Evolutionary conservation across 2,329 filamentous ascomycete species (phyloP), one percentile per base, ranked within the genome.

Genomic region (Paraphoma sp.): DNA sequence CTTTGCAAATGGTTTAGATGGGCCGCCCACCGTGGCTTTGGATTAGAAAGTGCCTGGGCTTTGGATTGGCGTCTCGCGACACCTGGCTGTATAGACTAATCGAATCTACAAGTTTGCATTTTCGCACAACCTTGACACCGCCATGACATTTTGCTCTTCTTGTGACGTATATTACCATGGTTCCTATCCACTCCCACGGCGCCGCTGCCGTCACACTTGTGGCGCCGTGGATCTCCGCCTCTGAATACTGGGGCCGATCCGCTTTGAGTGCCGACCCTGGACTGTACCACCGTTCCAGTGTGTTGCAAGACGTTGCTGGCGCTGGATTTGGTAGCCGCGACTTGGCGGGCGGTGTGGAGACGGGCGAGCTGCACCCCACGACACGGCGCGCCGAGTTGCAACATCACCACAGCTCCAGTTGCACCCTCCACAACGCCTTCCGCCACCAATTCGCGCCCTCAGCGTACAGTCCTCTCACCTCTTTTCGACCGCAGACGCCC

Each of bases 81-180:
- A 71, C 64, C 62, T 64, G 67, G 65, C 61, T 59, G 58, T 64
- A 72, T 74, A 75, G 70, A 73, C 68, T 76, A 76, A 75, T 76
- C 60, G 53, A 71, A 70, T 71, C 59, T 63, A 69, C 64, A 67
- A 67, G 56, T 68, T 66, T 62, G 54, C 43, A 54, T 54, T 49
- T 29, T 36, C 48, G 45, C 45, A 28, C n/a, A 18, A 36, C 50
- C 33, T 49, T 59, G 47, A 44, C 62, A 41, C n/a, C n/a, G n/a
- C n/a, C n/a, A n/a, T n/a, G n/a, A n/a, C n/a, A n/a, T n/a, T 54
- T 41, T 10, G 16, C 38, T 54, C 44, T 45, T 53, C 47, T 33
- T 45, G 55, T 64, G 56, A 57, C 47, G 23, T 23, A 23, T 23
- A 23, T 23, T 23, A 23, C 23, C 23, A 23, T 23, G 23, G 23